phyloP scores from a whole-genome alignment of 1,284 basidiomycete genomes.

The Apiotrichum sp. region DNA sequence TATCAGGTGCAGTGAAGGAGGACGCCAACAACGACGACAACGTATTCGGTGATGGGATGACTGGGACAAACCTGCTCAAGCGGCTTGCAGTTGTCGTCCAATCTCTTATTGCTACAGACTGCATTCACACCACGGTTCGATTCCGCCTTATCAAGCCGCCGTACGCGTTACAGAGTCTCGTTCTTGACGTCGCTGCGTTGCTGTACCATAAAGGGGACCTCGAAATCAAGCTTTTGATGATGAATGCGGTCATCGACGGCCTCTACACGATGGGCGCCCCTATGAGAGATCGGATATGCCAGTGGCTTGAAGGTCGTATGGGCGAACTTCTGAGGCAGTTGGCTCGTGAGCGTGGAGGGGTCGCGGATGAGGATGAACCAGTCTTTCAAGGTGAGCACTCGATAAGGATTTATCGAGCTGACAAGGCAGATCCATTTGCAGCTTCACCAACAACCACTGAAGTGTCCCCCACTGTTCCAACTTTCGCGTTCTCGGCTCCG shows the following conservation, averaged over 20 bases:
- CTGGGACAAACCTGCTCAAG: slow-evolving; percentile 16
- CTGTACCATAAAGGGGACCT: slow-evolving; percentile 46
- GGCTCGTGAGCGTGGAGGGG: slow-evolving; percentile 18
- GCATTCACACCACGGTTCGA: slow-evolving; percentile 23
- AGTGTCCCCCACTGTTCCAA: slow-evolving; percentile 13
- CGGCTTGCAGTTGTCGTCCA: slow-evolving; percentile 20
- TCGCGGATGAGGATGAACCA: neutral
- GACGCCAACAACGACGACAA: neutral
- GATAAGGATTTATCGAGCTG: neutral
- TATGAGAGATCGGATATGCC: slow-evolving; percentile 48
- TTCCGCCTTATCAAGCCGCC: slow-evolving; percentile 34
- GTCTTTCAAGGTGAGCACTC: slow-evolving; percentile 8
- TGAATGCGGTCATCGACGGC: slow-evolving; percentile 32
- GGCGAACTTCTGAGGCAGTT: slow-evolving; percentile 22
- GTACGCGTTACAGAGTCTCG: slow-evolving; percentile 35
- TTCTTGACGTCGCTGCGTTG: slow-evolving; percentile 43
- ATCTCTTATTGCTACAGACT: slow-evolving; percentile 25
- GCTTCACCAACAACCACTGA: neutral
- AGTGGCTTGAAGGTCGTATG: slow-evolving; percentile 47
- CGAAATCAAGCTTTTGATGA: slow-evolving; percentile 37
- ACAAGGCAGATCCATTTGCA: slow-evolving; percentile 12
- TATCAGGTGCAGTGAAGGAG: slow-evolving; percentile 13
- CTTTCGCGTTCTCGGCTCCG: slow-evolving; percentile 18
- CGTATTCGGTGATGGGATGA: slow-evolving; percentile 3
- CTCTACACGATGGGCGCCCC: slow-evolving; percentile 37